Base-by-base conservation (phyloP, 2,329 filamentous ascomycete species). In the Colletotrichum ledebouriae region DNA sequence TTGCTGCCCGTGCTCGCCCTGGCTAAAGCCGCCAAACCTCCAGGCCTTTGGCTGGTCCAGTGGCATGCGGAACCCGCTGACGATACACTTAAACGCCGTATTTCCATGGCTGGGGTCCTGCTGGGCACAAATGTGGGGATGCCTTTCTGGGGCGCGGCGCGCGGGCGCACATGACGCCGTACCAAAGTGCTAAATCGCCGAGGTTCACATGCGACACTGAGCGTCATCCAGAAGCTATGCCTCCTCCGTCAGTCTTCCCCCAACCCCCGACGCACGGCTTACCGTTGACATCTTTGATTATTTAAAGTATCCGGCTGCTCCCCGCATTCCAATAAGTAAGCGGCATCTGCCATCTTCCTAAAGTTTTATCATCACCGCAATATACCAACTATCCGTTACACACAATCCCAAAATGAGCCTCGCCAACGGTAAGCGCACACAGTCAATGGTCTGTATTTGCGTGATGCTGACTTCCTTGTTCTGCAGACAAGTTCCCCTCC, bases 401-500 rank as follows among this genome's bases (percentile, higher is more conserved):
- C 13, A 59, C 3, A 33, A n/a, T 37, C 20, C 20, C 81, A 86
- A 73, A 74, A 94, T 94, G 91, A 85, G 89, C 86, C 86, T 94
- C 82, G 90, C 90, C 81, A 90, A 91, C 83, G 87, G 91, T 92
- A 84, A 73, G 85, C 62, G 58, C 22, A 1, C 33, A 9, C 12
- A 13, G 9, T 2, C 5, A 5, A 52, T 6, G 2, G 4, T 10
- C 4, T 5, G 10, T 6, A 59, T 41, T 41, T n/a, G 33, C 11
- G 15, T 25, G 20, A 53, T 37, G 39, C 61, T 71, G 46, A 69
- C n/a, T 9, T 4, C 3, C 3, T 29, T 20, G 9, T 17, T 56
- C 6, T n/a, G 11, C 74, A 94, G 92, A 89, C 81, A 90, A 90
- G 73, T 98, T 97, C 83, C 95, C 96, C 72, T 89, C 95, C 76